Evolutionary conservation across 1,284 basidiomycete species (phyloP).

Genomic region (Tremellales sp.): DNA sequence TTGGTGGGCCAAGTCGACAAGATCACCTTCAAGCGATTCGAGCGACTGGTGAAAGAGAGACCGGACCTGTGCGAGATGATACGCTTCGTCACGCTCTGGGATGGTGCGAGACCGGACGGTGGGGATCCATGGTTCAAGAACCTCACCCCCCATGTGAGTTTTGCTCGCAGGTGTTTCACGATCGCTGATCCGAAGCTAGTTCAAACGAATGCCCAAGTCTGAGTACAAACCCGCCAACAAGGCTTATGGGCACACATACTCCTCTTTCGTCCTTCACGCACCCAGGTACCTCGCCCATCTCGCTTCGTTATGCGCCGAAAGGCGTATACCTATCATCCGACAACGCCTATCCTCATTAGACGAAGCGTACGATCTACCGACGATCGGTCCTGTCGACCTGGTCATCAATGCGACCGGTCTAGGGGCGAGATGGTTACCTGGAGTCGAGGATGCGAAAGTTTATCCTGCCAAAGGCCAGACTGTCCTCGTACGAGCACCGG

Average conservation of each 20-base stretch:
- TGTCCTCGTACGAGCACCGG: constrained; percentile 66
- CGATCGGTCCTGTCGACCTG: constrained; percentile 25
- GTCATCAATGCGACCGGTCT: constrained; percentile 52
- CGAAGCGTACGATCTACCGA: constrained; percentile 36
- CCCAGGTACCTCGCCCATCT: constrained; percentile 44
- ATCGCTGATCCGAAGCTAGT: neutral
- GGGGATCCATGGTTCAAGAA: constrained; percentile 55
- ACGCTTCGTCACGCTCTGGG: constrained; percentile 50
- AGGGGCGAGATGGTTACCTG: constrained; percentile 68
- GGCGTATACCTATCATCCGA: constrained; percentile 38
- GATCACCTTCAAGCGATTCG: constrained; percentile 49
- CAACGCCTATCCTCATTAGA: constrained; percentile 40
- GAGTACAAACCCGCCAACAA: constrained; percentile 5
- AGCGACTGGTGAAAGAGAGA: constrained; percentile 52
- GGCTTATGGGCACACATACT: constrained; percentile 39
- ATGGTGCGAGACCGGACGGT: constrained; percentile 26
- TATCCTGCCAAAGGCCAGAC: constrained; percentile 85
- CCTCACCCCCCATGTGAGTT: constrained; percentile 54
- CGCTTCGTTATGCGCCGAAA: constrained; percentile 21
- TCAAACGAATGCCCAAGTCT: neutral
- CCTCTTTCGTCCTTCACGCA: constrained; percentile 47
- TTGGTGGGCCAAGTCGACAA: constrained; percentile 22
- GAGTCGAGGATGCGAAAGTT: constrained; percentile 67
- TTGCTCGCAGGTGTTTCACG: constrained; percentile 3
- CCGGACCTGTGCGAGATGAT: constrained; percentile 46